Evolutionary conservation across 768 basidiomycete species (phyloP), one percentile per base, ranked within the genome.

Genomic region (Sarcodon aspratus): DNA sequence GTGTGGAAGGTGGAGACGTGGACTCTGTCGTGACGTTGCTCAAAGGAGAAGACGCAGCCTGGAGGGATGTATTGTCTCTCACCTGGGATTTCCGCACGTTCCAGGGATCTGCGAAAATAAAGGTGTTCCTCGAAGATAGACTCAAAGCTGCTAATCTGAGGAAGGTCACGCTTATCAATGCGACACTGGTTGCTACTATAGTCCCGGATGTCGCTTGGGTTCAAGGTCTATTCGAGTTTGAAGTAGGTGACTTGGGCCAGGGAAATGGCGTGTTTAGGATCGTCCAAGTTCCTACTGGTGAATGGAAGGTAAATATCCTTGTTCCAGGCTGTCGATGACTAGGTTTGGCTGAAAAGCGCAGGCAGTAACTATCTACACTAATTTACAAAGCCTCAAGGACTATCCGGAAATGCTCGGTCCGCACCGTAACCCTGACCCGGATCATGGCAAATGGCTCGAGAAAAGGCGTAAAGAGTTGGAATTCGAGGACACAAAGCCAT

Each of bases 281-380:
- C 9, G 68, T 79, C 36, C 75, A 69, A 11, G 62, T 67, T 21
- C 45, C 63, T 33, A 63, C 65, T 13, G 63, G 68, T 47, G 55
- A 55, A 8, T 78, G 76, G 74, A 71, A 71, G 54, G 72, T 75
- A 6, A 68, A 72, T 52, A 63, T 63, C 4, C 54, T 37, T 74
- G 56, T 80, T 47, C 65, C 46, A 71, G 73, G 35, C 61, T 74
- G 9, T 5, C 21, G 21, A 27, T 27, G 69, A 79, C 35, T 75
- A 69, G 13, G 62, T 67, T 45, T 63, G 34, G 63, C 65, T 13
- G 63, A 67, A 48, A 55, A 56, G 9, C 78, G 75, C 74, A 71
- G 71, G 55, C 72, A 74, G 7, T 68, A 72, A 63, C 64, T 4
- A 54, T 73, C 38, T 74, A 70, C 57, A 80, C 78, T 27, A 68